Conservation (phyloP, 306 rosid species). For the Arachis stenosperma region DNA sequence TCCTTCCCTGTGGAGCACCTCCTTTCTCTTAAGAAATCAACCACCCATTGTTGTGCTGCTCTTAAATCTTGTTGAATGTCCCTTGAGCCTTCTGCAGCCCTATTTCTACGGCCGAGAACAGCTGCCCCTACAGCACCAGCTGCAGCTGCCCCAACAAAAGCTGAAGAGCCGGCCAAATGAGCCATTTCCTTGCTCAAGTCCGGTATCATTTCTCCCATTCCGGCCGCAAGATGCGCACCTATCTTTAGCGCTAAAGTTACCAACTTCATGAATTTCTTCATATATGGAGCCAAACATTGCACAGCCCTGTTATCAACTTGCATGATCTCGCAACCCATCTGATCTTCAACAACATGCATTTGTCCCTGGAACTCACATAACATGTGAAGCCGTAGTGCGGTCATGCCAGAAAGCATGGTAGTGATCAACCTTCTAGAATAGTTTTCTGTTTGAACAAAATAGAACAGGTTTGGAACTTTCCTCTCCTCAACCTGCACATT, state of each 20-base stretch:
- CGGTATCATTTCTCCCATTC: slow-evolving; percentile 95
- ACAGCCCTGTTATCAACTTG: slow-evolving; percentile 83
- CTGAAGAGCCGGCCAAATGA: slow-evolving; percentile 75
- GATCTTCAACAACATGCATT: slow-evolving; percentile 96
- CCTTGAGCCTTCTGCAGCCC: slow-evolving; percentile 58
- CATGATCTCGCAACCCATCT: slow-evolving; percentile 89
- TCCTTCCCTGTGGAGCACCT: slow-evolving; percentile 86
- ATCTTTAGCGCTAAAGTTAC: slow-evolving; percentile 87
- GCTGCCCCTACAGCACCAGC: slow-evolving; percentile 72
- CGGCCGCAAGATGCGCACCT: slow-evolving; percentile 95
- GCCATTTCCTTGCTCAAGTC: slow-evolving; percentile 92
- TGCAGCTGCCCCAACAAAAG: slow-evolving; percentile 65
- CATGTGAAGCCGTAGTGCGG: slow-evolving; percentile 89
- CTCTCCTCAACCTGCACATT: slow-evolving; percentile 90
- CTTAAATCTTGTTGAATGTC: slow-evolving; percentile 73
- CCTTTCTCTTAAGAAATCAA: slow-evolving; percentile 87
- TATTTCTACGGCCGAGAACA: slow-evolving; percentile 57
- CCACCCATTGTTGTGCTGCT: slow-evolving; percentile 91
- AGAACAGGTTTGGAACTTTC: slow-evolving; percentile 93
- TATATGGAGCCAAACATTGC: slow-evolving; percentile 82
- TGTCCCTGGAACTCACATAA: slow-evolving; percentile 81
- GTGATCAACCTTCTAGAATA: slow-evolving; percentile 85
- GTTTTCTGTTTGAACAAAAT: slow-evolving; percentile 81
- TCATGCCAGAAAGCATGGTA: slow-evolving; percentile 79
- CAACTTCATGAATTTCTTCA: slow-evolving; percentile 85